phyloP scores from a whole-genome alignment of 495 filamentous ascomycete genomes.

The Talaromyces nanjingensis region DNA sequence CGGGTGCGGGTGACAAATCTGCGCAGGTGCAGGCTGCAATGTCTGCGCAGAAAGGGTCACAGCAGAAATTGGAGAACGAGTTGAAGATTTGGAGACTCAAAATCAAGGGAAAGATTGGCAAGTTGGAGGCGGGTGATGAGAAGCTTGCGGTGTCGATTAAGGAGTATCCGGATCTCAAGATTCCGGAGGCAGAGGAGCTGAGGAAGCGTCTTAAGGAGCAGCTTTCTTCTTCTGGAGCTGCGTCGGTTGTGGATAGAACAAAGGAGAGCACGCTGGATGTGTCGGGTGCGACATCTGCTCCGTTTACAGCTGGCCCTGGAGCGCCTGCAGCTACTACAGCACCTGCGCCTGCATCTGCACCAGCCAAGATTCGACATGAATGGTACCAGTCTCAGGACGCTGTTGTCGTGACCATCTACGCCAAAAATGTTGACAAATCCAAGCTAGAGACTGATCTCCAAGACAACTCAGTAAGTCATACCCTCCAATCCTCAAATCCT shows the following conservation, averaged over 20 bases:
- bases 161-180: slow-evolving; percentile 56
- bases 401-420: slow-evolving; percentile 63
- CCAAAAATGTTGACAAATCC: slow-evolving; percentile 64
- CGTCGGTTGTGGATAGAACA: slow-evolving; percentile 11
- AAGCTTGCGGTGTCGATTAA: slow-evolving; percentile 48
- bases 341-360: neutral
- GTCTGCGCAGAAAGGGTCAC: slow-evolving; percentile 43
- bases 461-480: slow-evolving; percentile 36
- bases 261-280: slow-evolving; percentile 14
- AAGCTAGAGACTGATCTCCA: slow-evolving; percentile 51
- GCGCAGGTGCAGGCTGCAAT: slow-evolving; percentile 28
- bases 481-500: neutral
- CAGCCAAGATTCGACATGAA: slow-evolving; percentile 62
- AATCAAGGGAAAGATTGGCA: slow-evolving; percentile 39
- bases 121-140: slow-evolving; percentile 54
- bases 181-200: slow-evolving; percentile 33
- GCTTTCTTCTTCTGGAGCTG: neutral
- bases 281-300: neutral
- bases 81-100: slow-evolving; percentile 58
- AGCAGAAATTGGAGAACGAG: slow-evolving; percentile 25
- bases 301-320: slow-evolving; percentile 10
- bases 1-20: slow-evolving; percentile 18
- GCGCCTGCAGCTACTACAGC: slow-evolving; percentile 9
- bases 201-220: slow-evolving; percentile 16
- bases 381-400: slow-evolving; percentile 68